Evolutionary conservation across 805 yeast genomes (phyloP), one percentile per base, ranked within the genome.

Genomic region (Komagataella populi): DNA sequence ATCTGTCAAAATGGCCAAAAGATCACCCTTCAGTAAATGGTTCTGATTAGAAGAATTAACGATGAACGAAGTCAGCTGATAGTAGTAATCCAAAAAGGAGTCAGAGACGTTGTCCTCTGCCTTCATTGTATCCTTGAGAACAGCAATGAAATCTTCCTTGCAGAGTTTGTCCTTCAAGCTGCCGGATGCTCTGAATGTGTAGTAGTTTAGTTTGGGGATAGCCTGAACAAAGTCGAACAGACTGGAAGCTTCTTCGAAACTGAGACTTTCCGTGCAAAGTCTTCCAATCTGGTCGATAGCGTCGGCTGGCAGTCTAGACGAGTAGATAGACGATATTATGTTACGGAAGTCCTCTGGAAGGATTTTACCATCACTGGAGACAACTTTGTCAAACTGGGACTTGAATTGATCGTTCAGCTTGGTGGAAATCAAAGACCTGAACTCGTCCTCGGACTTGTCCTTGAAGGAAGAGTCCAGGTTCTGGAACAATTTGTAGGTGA

Each of bases 281-380:
- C 17, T 51, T n/a, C 78, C 75, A 16, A 86, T 80, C 62, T 89
- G 95, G 49, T 73, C 70, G 50, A 79, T 68, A 30, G 88, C 83
- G 59, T 83, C 83, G 7, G 50, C 43, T 5, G 70, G 65, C 16
- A 67, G 53, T 49, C 66, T 60, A 44, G 56, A 45, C 50, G 65
- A 61, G 52, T 62, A 66, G 10, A 65, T 56, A 6, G 56, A 55
- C 16, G 55, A 51, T 18, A 65, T 56, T 7, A 63, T 48, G 46
- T 45, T 6, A 23, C 52, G 56, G 44, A 66, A 58, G 46, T 56
- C 56, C 4, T 46, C 46, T 2, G 61, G 49, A 10, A 57, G 48
- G 18, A 66, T 56, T 6, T 50, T 56, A 12, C 52, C 50, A 45
- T 51, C 47, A 18, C 17, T 17, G 6, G 44, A 17, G 5, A 56